Conservation (phyloP, 2,329 filamentous ascomycete species). For the Stagonosporopsis chrysanthemi region DNA sequence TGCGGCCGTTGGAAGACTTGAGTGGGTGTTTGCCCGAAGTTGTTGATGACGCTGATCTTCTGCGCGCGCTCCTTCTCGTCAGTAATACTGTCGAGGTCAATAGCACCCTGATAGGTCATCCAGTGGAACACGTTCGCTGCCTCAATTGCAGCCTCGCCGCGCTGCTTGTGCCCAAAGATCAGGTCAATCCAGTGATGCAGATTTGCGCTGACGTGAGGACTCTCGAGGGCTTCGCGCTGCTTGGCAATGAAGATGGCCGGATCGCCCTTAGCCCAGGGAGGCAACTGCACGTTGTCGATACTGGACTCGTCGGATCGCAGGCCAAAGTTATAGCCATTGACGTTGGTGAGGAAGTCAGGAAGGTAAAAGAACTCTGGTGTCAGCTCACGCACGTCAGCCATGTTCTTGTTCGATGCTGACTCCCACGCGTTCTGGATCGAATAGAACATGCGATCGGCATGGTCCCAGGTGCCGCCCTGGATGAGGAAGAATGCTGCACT, state of each 20-base stretch:
- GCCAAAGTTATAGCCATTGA: conserved; percentile 95
- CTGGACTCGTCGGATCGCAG: conserved; percentile 78
- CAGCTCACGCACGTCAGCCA: conserved; percentile 91
- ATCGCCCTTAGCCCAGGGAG: conserved; percentile 95
- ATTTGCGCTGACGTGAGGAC: conserved; percentile 86
- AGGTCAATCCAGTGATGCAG: conserved; percentile 96
- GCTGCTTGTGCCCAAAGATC: conserved; percentile 92
- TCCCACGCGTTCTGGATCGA: conserved; percentile 91
- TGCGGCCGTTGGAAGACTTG: conserved; percentile 90
- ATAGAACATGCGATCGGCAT: conserved; percentile 93
- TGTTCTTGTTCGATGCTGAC: conserved; percentile 87
- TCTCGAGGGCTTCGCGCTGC: conserved; percentile 94
- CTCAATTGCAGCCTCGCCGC: conserved; percentile 89
- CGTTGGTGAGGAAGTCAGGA: conserved; percentile 92
- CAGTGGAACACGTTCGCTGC: conserved; percentile 96
- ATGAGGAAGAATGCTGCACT: conserved; percentile 93
- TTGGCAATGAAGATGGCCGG: conserved; percentile 95
- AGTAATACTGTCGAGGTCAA: conserved; percentile 87
- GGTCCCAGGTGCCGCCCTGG: conserved; percentile 95
- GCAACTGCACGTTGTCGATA: conserved; percentile 88
- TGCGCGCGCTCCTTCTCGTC: conserved; percentile 87
- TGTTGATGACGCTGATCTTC: conserved; percentile 96
- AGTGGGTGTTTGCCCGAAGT: conserved; percentile 96
- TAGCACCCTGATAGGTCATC: conserved; percentile 92
- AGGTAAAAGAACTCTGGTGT: conserved; percentile 98